phyloP scores from a whole-genome alignment of 257 asterid genomes.

The Cruciata laevipes region DNA sequence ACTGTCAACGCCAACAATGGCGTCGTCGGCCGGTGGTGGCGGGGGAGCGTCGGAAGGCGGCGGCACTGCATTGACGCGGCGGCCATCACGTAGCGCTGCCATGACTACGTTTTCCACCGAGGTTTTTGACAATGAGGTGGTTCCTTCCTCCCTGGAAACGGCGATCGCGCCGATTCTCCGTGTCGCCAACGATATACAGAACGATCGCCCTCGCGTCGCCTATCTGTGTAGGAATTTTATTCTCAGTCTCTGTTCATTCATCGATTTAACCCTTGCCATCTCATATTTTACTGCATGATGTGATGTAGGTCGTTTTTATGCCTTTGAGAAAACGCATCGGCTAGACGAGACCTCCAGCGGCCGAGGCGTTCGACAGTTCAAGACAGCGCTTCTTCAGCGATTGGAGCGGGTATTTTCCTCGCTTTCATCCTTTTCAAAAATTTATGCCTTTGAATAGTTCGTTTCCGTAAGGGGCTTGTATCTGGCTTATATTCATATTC shows the following conservation, averaged over 20 bases:
- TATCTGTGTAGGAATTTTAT: constrained; percentile 53
- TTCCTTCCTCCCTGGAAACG: constrained; percentile 77
- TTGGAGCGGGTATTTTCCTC: constrained; percentile 56
- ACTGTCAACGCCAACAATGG: constrained; percentile 14
- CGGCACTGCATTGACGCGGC: constrained; percentile 51
- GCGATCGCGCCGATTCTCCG: constrained; percentile 91
- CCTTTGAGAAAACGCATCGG: constrained; percentile 95
- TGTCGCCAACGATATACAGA: constrained; percentile 73
- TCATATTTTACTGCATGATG: background rate
- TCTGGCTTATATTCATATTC: background rate
- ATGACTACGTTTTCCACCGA: constrained; percentile 81
- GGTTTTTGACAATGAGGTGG: constrained; percentile 92
- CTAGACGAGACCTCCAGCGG: constrained; percentile 87
- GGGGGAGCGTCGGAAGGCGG: constrained; percentile 21
- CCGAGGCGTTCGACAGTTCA: constrained; percentile 97
- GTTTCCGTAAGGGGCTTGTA: background rate
- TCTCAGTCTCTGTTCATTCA: background rate
- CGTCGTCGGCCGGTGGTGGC: constrained; percentile 25
- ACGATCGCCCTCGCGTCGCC: constrained; percentile 88
- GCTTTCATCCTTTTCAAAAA: background rate
- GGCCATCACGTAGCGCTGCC: constrained; percentile 87
- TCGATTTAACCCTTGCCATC: background rate
- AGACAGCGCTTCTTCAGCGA: constrained; percentile 89
- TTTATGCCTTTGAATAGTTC: background rate
- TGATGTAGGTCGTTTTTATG: constrained; percentile 79